Evolutionary conservation across 163 green algal species (phyloP), one percentile per base, ranked within the genome.

Genomic region (Chloroidium sp.): DNA sequence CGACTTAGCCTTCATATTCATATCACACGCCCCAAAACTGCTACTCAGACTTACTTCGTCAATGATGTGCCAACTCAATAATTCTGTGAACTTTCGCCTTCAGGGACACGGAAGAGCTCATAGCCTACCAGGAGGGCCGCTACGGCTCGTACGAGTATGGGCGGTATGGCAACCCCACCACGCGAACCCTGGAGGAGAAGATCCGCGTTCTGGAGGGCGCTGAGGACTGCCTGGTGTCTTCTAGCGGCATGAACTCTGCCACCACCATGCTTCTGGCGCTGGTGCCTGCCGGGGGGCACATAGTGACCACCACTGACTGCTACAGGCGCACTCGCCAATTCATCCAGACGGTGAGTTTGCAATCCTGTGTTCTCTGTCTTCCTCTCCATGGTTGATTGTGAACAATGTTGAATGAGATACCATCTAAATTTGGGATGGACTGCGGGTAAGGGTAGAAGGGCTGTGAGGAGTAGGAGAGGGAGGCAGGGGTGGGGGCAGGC

Each of bases 211-310:
- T 99, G 74, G 97, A 99, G 90, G 90, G 92, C 2, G 97, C 95
- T 3, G 97, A 99, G 86, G 96, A 98, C 85, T 97, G 92, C 82
- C 85, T 99, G 69, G 79, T 99, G 0, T 97, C 91, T 36, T 86
- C 91, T 0, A 95, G 87, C 2, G 97, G 97, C 81, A 99, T 99
- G 97, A 97, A 96, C 85, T 81, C 90, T 1, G 96, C 97, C 2
- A 99, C 95, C 14, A 99, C 93, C 12, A 98, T 99, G 97, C 91
- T 99, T 82, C 90, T 99, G 69, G 92, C 97, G 61, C 90, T 99
- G 58, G 95, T 99, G 14, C 97, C 96, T 0, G 87, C 92, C 57
- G 83, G 93, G 2, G 97, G 97, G 3, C 96, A 99, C 91, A 98
- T 99, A 82, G 92, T 99, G 4, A 99, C 96, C 60, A 99, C 97